These are phyloP conservation scores for Piper betle DNA, from an alignment of 164 flowering plant genomes.

Conservation along the genomic window DNA sequence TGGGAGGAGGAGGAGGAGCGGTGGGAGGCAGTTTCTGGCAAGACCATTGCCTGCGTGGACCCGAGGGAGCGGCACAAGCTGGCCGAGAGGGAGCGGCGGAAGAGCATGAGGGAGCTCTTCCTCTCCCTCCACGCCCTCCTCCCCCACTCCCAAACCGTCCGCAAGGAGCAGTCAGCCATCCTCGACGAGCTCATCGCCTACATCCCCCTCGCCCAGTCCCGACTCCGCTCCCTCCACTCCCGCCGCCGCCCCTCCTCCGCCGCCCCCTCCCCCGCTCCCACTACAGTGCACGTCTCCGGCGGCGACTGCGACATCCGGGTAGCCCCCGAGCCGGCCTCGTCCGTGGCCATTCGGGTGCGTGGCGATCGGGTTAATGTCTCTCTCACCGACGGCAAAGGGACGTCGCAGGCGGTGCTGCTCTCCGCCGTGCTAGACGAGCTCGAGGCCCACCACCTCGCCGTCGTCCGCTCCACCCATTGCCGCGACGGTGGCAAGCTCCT, in stretches of 20 bases:
- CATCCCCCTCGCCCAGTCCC: constrained; percentile 20
- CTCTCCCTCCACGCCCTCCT: constrained; percentile 20
- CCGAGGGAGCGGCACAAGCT: constrained; percentile 12
- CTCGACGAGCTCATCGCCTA: constrained; percentile 27
- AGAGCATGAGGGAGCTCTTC: constrained; percentile 24
- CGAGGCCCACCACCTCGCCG: constrained; percentile 14
- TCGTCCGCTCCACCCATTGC: constrained; percentile 20
- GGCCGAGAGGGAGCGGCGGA: constrained; percentile 17
- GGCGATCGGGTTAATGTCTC: constrained; percentile 23
- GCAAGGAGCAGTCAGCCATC: constrained; percentile 24
- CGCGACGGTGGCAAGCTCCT: constrained; percentile 15
- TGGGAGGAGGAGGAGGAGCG: constrained; percentile 7
- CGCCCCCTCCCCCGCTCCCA: not conserved
- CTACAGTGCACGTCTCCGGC: constrained; percentile 4
- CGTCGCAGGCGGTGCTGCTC: constrained; percentile 9
- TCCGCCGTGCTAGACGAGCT: constrained; percentile 17
- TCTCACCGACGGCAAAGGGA: constrained; percentile 12
- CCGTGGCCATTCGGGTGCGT: constrained; percentile 18
- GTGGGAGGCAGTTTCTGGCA: not conserved
- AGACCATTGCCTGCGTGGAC: constrained; percentile 4
- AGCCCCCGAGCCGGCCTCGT: constrained; percentile 13
- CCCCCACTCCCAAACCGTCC: constrained; percentile 21
- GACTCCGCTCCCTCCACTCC: constrained; percentile 16
- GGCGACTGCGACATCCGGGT: constrained; percentile 18
- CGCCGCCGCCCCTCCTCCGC: not conserved